Evolutionary conservation across 163 green algal genomes (phyloP), one percentile per base, ranked within the genome.

Genomic region (Scenedesmus sp.): DNA sequence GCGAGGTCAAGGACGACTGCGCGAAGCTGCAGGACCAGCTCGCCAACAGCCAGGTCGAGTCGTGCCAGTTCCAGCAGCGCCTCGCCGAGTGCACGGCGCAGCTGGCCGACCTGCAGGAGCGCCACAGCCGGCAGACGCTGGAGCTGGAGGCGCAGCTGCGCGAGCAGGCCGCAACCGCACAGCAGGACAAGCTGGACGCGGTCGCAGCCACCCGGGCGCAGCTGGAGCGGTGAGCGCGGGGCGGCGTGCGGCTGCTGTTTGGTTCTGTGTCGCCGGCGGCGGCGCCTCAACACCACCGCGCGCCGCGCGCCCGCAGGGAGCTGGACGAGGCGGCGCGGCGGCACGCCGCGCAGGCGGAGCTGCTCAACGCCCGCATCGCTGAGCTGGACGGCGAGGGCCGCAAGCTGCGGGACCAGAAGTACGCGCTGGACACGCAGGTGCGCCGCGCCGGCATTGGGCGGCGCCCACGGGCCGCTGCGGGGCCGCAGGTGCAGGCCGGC

Each of bases 351-450:
- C 73, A 90, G 70, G 57, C 89, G 34, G 82, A 87, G 11, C 70
- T 70, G 0, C 58, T 92, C 4, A 85, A 80, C 29, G 51, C 62
- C 11, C 80, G 87, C 28, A 58, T 81, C 3, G 64, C 73, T 5
- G 81, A 89, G 60, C 80, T 94, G 45, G 88, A 93, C 60, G 34
- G 48, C 7, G 89, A 95, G 26, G 88, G 86, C 53, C 63, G 87
- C 2, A 86, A 89, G 76, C 78, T 96, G 48, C 69, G 86, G 47
- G 85, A 92, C 33, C 66, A 72, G 28, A 94, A 94, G 70, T 96
- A 91, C 72, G 81, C 86, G 44, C 85, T 97, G 28, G 93, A 97
- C 28, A 86, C 71, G 4, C 89, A 89, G 85, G 87, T 93, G 47
- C 13, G 82, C 22, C 28, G 2, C 15, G 33, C 13, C 2, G 15